Conservation (phyloP, 257 asterid species). For the Nicotiana otophora region DNA sequence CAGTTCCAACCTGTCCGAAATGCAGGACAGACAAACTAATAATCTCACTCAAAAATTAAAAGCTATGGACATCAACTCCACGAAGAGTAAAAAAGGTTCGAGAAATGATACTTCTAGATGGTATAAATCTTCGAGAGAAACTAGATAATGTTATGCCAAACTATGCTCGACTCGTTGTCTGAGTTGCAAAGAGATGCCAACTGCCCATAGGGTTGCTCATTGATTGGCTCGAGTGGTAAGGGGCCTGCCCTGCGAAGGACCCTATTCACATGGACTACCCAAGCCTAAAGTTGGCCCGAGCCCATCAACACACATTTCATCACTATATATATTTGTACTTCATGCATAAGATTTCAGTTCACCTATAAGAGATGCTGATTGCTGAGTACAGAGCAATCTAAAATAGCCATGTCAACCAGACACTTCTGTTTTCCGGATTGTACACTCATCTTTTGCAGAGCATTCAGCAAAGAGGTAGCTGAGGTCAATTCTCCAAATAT, state of each 20-base stretch:
- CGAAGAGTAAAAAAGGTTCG: background rate
- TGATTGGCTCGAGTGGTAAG: too few relatives aligned
- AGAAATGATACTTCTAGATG: too few relatives aligned
- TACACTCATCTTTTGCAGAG: background rate
- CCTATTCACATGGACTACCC: background rate
- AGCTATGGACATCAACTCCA: background rate
- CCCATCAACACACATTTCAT: background rate
- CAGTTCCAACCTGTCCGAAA: too few relatives aligned
- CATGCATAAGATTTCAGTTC: background rate
- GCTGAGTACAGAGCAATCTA: background rate
- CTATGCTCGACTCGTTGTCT: background rate
- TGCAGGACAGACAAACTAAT: background rate
- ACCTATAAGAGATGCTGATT: background rate
- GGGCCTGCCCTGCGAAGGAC: too few relatives aligned
- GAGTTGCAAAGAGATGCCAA: too few relatives aligned
- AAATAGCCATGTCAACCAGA: background rate
- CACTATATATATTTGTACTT: background rate
- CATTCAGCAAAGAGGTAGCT: background rate
- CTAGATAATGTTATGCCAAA: background rate
- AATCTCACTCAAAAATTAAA: background rate
- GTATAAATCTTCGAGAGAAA: background rate
- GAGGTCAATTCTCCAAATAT: background rate
- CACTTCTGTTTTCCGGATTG: background rate
- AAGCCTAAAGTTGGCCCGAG: background rate
- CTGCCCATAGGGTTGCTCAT: background rate